Evolutionary conservation across 2,329 filamentous ascomycete species (phyloP), one percentile per base, ranked within the genome.

Genomic region (Xylaria sp.): DNA sequence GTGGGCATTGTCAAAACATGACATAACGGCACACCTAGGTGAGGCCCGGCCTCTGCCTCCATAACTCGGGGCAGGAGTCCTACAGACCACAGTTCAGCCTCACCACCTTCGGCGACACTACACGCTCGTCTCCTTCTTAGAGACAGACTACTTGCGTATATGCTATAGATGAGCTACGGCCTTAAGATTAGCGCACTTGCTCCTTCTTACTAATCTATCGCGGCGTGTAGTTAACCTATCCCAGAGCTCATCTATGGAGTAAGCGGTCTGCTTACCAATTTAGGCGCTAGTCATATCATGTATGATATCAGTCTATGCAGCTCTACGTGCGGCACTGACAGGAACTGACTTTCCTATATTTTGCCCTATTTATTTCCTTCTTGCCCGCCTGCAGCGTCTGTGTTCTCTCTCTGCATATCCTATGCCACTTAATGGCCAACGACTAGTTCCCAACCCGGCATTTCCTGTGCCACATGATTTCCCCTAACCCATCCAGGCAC

Each of bases 11-110:
- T 56, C 15, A 18, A 52, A 28, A 20, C 45, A 20, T 34, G 28
- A 13, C 46, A 23, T 53, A n/a, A 45, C 4, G 18, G 9, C 41
- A 69, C 67, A 67, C 67, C 67, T 61, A 53, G 63, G 67, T 69
- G 58, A 67, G 64, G 13, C 43, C 30, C 13, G 7, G 48, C 30
- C 46, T 39, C 34, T 60, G 28, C 25, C 32, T 32, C 41, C 28
- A 63, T 46, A 41, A 25, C 45, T 28, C 28, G 28, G 39, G 12
- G 52, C 15, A 32, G 13, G 36, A 23, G 34, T 7, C 23, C n/a
- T 53, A 53, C 61, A 56, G 50, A 52, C 53, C 43, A 57, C 28
- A 30, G 25, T 18, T 52, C 65, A 63, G 52, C 61, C 50, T 58
- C 64, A 58, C 60, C 48, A 23, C 60, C 45, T 41, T 52, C 52